Evolutionary conservation across 2,329 filamentous ascomycete genomes (phyloP).

Genomic region (Trichothecium sympodiale): DNA sequence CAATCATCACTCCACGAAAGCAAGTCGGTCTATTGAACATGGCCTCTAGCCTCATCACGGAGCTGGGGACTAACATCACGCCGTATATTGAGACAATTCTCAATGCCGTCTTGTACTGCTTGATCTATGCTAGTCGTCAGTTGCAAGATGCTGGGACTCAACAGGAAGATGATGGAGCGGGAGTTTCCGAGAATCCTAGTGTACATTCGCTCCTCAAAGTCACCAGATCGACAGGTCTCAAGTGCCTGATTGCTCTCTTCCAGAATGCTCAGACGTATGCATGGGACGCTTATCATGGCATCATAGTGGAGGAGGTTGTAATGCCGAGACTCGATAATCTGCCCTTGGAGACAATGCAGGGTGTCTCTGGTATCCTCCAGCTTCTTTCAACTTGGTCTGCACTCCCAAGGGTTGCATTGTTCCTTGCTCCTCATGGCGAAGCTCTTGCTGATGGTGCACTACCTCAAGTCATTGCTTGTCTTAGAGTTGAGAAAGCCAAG

Average conservation of each 20-base stretch:
- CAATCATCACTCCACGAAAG: conserved; percentile 58
- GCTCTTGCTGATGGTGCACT: conserved; percentile 51
- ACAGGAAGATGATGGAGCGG: conserved; percentile 22
- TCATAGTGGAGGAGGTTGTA: conserved; percentile 65
- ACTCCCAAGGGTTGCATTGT: conserved; percentile 52
- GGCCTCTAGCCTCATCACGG: conserved; percentile 75
- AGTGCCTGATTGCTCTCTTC: conserved; percentile 73
- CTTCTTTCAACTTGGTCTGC: conserved; percentile 75
- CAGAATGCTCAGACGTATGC: conserved; percentile 58
- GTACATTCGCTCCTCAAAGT: conserved; percentile 51
- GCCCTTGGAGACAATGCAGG: conserved; percentile 76
- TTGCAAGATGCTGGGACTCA: conserved; percentile 29
- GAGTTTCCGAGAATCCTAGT: conserved; percentile 27
- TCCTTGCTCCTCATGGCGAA: conserved; percentile 39
- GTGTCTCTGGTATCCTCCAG: conserved; percentile 71
- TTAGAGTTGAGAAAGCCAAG: conserved; percentile 64
- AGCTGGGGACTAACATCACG: conserved; percentile 63
- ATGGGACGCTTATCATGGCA: conserved; percentile 60
- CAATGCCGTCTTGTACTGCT: conserved; percentile 70
- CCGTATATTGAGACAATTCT: conserved; percentile 59
- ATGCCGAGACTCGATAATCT: conserved; percentile 68
- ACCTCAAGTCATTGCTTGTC: conserved; percentile 57
- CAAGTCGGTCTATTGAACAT: conserved; percentile 89
- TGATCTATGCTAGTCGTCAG: conserved; percentile 57
- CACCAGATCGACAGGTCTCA: conserved; percentile 62